Base-by-base conservation (phyloP, 2,329 filamentous ascomycete genomes). In the Pseudohalonectria lignicola region DNA sequence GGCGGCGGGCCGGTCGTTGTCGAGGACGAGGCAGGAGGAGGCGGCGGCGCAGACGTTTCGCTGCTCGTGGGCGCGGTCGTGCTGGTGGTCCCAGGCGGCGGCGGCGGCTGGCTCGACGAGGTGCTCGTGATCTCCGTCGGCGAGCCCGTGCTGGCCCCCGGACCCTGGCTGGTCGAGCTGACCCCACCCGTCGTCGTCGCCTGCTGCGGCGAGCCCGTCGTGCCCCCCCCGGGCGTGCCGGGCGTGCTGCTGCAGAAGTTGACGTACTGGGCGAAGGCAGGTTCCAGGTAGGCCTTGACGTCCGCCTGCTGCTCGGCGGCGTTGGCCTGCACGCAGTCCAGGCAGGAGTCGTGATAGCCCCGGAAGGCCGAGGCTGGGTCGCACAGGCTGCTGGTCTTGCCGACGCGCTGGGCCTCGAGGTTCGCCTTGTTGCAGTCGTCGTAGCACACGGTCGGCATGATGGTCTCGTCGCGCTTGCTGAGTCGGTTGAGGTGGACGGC, bases 371-470 rank as follows among this genome's bases (percentile, higher is more conserved):
- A 72, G 6, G 36, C 51, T 0, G 36, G 0, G 0, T 38, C 45
- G 49, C 77, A 81, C 1, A 80, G 63, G 0, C 33, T 45, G 0
- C 58, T 42, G 0, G 50, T 53, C 48, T 75, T 74, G 19, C 77
- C 77, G 2, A 59, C 43, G 0, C 42, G 45, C 39, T 71, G 59
- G 0, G 60, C 71, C 45, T 71, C 67, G 3, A 63, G 31, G 25
- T 53, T 61, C 13, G 64, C 64, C 21, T 63, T 59, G 44, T 77
- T 68, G 52, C 79, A 83, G 1, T 48, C 33, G 4, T 55, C 56
- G 43, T 54, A 80, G 53, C 79, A 83, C 4, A 59, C 32, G 0
- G 62, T 38, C 0, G 75, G 74, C 0, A 61, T 31, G 1, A 59
- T 50, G 0, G 57, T 57, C 2, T 45, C 46, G 26, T 57, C 65